phyloP scores from a whole-genome alignment of 1,284 basidiomycete genomes.

The Chondrostereum purpureum region DNA sequence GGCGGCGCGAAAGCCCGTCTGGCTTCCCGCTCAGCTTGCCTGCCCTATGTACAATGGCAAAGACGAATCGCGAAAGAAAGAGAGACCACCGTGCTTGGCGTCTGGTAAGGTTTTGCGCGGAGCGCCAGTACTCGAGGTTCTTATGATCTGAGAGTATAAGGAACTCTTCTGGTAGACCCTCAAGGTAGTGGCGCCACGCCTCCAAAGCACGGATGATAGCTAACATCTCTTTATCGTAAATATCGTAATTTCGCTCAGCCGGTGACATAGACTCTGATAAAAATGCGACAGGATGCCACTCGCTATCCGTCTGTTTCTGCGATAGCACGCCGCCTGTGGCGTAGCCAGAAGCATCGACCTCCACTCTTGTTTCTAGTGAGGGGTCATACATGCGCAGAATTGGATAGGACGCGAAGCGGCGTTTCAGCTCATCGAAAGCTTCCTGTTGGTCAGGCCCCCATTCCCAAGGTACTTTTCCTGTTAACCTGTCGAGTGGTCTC shows the following conservation, averaged over 20 bases:
- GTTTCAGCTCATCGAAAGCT: no score
- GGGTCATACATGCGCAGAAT: no score
- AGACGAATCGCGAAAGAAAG: slow-evolving; percentile 27
- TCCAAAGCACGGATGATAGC: slow-evolving; percentile 6
- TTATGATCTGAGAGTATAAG: slow-evolving; percentile 33
- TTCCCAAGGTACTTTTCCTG: no score
- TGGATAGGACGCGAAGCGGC: no score
- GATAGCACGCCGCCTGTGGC: background rate
- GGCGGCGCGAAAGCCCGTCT: slow-evolving; percentile 21
- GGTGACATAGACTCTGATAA: background rate
- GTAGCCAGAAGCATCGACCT: background rate
- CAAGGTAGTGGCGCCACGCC: slow-evolving; percentile 25
- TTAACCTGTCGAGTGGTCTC: no score
- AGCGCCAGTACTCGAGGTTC: slow-evolving; percentile 27
- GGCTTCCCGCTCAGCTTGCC: no score
- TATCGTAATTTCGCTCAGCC: slow-evolving; percentile 7
- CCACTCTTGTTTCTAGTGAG: background rate
- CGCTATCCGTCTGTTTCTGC: background rate
- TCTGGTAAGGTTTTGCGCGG: slow-evolving; percentile 14
- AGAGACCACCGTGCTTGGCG: slow-evolving; percentile 28
- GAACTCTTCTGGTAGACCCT: slow-evolving; percentile 17
- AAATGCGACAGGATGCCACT: no score
- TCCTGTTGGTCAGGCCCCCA: no score
- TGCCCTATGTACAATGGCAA: slow-evolving; percentile 21
- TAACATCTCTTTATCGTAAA: no score